Conservation (phyloP, 768 basidiomycete genomes). For the Gloeostereum incarnatum region DNA sequence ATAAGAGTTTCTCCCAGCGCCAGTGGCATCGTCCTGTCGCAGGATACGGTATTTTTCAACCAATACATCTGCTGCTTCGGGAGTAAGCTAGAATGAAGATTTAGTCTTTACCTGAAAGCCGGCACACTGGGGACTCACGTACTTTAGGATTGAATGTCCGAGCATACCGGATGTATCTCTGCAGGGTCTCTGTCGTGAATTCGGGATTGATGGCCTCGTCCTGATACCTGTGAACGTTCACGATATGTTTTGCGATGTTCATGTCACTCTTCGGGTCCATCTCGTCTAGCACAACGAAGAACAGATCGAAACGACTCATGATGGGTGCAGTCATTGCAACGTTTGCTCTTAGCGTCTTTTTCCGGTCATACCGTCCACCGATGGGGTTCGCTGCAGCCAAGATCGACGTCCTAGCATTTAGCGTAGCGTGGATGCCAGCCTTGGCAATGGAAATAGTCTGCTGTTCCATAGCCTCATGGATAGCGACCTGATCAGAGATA, state of each 20-base stretch:
- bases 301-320: conserved; percentile 97
- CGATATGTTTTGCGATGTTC: conserved; percentile 94
- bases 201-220: conserved; percentile 94
- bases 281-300: conserved; percentile 97
- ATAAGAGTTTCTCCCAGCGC: conserved; percentile 85
- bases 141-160: conserved; percentile 98
- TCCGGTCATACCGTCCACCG: conserved; percentile 94
- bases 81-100: conserved; percentile 57
- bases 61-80: conserved; percentile 84
- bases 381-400: conserved; percentile 97
- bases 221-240: conserved; percentile 93
- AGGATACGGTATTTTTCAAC: conserved; percentile 93
- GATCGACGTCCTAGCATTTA: conserved; percentile 96
- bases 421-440: conserved; percentile 96
- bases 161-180: conserved; percentile 95
- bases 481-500: conserved; percentile 94
- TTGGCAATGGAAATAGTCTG: conserved; percentile 99
- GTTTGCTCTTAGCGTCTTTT: conserved; percentile 85
- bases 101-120: too few species aligned
- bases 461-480: conserved; percentile 99
- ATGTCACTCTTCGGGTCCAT: conserved; percentile 89
- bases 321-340: conserved; percentile 98
- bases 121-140: conserved; percentile 8
- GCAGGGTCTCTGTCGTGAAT: conserved; percentile 93
- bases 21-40: conserved; percentile 87